Conservation (phyloP, 768 basidiomycete genomes). For the Amanita jacksonii region DNA sequence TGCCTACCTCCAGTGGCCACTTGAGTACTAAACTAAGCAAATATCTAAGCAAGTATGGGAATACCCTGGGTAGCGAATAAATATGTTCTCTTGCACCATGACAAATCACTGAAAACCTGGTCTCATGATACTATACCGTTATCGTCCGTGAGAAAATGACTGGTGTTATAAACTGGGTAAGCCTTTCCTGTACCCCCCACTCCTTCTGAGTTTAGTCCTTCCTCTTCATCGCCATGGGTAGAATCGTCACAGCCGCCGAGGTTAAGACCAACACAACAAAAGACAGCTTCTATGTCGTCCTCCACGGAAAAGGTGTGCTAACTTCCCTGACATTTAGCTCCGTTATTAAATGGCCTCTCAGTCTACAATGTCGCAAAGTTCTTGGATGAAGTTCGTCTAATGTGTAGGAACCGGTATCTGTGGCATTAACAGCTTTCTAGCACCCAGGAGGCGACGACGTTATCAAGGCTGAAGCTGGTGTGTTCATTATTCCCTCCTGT, state of each 20-base stretch:
- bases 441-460: slow-evolving; percentile 99
- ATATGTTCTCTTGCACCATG: no score
- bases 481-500: slow-evolving; percentile 31
- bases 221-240: slow-evolving; percentile 31
- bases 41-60: slow-evolving; percentile 22
- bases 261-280: slow-evolving; percentile 70
- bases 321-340: slow-evolving; percentile 24
- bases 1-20: slow-evolving; percentile 48
- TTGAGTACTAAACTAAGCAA: slow-evolving; percentile 71
- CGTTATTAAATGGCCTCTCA: slow-evolving; percentile 20
- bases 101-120: no score
- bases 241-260: slow-evolving; percentile 59
- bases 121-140: no score
- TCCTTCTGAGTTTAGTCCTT: slow-evolving; percentile 9
- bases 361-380: slow-evolving; percentile 94
- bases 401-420: no score
- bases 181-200: slow-evolving; percentile 10
- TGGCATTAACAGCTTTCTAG: slow-evolving; percentile 26
- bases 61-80: background rate
- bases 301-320: slow-evolving; percentile 71
- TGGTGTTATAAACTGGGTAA: background rate
- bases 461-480: slow-evolving; percentile 84
- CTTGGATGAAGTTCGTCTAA: slow-evolving; percentile 72
- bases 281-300: slow-evolving; percentile 70
- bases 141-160: background rate